Conservation (phyloP, 2,329 filamentous ascomycete genomes). For the Phialophora chinensis region DNA sequence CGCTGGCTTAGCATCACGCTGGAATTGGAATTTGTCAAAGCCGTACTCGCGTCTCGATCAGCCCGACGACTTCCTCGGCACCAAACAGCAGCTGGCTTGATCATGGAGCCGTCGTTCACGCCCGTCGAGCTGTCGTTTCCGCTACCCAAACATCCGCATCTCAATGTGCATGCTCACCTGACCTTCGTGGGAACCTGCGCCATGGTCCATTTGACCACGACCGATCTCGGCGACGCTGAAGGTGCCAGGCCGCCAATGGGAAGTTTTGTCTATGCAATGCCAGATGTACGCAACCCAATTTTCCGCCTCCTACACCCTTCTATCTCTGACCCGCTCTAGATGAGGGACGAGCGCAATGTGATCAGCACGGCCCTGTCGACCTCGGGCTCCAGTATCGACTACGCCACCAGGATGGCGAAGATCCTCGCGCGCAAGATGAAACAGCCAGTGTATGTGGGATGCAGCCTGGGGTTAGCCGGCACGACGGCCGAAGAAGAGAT, state of each 20-base stretch:
- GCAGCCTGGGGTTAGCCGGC: conserved; percentile 80
- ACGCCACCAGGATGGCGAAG: conserved; percentile 82
- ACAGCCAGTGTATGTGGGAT: conserved; percentile 86
- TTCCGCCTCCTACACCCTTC: not conserved
- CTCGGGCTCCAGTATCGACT: conserved; percentile 78
- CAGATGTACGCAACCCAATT: conserved; percentile 68
- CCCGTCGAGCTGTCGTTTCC: conserved; percentile 63
- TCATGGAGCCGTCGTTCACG: conserved; percentile 44
- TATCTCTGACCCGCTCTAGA: conserved; percentile 43
- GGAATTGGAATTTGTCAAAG: conserved; percentile 1
- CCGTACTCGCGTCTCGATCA: not conserved
- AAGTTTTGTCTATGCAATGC: conserved; percentile 92
- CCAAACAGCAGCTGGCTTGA: not conserved
- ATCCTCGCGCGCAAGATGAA: conserved; percentile 75
- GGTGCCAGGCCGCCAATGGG: conserved; percentile 66
- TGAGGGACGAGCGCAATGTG: conserved; percentile 50
- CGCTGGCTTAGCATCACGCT: not conserved
- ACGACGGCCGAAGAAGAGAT: conserved; percentile 92
- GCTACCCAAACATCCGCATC: conserved; percentile 61
- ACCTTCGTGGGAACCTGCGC: conserved; percentile 59
- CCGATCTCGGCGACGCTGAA: conserved; percentile 52
- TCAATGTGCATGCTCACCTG: conserved; percentile 65
- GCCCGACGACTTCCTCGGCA: not conserved
- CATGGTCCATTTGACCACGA: conserved; percentile 64
- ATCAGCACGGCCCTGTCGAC: conserved; percentile 79